These are phyloP conservation scores for Teratosphaeria epicoccoides DNA, from an alignment of 2,329 filamentous ascomycete genomes.

Conservation along the genomic window DNA sequence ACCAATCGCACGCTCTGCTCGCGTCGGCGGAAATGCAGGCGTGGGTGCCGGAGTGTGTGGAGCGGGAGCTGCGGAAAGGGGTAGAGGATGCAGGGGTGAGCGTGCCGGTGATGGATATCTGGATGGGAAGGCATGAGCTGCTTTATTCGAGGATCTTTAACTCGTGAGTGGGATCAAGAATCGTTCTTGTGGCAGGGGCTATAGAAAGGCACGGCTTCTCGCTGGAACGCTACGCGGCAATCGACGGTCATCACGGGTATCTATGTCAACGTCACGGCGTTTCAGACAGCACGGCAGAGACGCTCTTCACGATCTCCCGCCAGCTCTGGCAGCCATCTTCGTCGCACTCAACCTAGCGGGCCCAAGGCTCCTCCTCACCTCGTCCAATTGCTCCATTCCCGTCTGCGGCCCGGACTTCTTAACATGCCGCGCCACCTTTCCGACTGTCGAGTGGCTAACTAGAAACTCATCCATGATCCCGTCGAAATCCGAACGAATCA, in stretches of 20 bases:
- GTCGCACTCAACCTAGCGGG: conserved; percentile 50
- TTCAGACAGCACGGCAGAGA: too few species aligned
- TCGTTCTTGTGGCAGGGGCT: too few species aligned
- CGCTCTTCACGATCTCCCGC: background rate
- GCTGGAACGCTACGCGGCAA: too few species aligned
- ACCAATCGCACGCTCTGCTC: conserved; percentile 64
- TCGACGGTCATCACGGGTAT: too few species aligned
- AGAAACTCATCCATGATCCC: conserved; percentile 89
- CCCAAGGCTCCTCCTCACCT: conserved; percentile 71
- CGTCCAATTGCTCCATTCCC: conserved; percentile 81
- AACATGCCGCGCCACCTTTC: conserved; percentile 53
- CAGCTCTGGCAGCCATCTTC: background rate
- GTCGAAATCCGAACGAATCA: conserved; percentile 70
- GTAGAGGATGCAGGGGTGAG: conserved; percentile 59
- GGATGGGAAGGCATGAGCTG: conserved; percentile 73
- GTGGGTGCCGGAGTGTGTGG: conserved; percentile 48
- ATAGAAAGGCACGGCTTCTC: too few species aligned
- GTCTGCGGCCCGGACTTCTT: conserved; percentile 61
- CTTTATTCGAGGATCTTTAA: conserved; percentile 82
- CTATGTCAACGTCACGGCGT: too few species aligned
- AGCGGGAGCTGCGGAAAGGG: conserved; percentile 47
- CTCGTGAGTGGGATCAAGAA: conserved; percentile 41
- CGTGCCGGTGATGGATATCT: conserved; percentile 69
- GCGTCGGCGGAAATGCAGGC: conserved; percentile 49
- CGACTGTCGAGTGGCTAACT: conserved; percentile 57